Percentiles rank a stretch among this genome's conserved stretches.
Evolutionary conservation across 139 green algal species (phyloP).

Genomic region (Chlorella sp.): DNA sequence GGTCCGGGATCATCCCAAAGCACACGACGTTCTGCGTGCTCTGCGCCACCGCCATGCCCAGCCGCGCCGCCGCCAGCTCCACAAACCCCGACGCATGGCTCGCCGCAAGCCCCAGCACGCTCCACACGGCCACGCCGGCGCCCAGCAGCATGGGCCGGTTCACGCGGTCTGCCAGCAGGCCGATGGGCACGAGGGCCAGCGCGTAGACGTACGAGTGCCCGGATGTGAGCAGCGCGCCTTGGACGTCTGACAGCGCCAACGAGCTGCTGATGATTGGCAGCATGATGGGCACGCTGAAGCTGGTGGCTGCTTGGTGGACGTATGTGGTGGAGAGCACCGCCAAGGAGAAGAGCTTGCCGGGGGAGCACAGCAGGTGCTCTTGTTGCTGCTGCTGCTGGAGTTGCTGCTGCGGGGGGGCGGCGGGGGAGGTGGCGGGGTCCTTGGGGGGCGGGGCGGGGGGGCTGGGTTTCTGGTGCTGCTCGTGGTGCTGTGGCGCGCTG

Average conservation of each 20-base stretch:
- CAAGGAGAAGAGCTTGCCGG: slow-evolving; percentile 63
- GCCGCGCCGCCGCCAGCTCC: neutral
- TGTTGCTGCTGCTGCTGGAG: too few species aligned
- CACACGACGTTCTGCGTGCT: slow-evolving; percentile 72
- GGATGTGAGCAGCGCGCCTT: slow-evolving; percentile 32
- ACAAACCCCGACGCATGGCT: neutral
- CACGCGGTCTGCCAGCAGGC: slow-evolving; percentile 69
- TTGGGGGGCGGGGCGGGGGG: too few species aligned
- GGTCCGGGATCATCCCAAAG: slow-evolving; percentile 74
- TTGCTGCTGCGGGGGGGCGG: too few species aligned
- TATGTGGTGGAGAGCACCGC: slow-evolving; percentile 66
- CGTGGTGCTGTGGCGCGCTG: too few species aligned
- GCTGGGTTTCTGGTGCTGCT: too few species aligned
- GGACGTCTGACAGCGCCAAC: slow-evolving; percentile 54
- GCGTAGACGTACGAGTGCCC: slow-evolving; percentile 65
- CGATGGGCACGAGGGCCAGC: slow-evolving; percentile 69
- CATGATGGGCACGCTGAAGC: slow-evolving; percentile 73
- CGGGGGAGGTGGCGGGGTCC: too few species aligned
- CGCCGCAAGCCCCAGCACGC: neutral
- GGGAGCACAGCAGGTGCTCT: slow-evolving; percentile 9
- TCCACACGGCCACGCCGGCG: neutral
- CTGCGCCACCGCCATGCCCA: slow-evolving; percentile 7
- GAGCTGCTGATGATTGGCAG: slow-evolving; percentile 76
- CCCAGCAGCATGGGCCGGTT: slow-evolving; percentile 36
- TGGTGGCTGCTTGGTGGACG: slow-evolving; percentile 72